A percentile compares a stretch with the other conserved stretches of the same genome.
Conservation (phyloP, 345 rosid species). For the Balakata baccata region DNA sequence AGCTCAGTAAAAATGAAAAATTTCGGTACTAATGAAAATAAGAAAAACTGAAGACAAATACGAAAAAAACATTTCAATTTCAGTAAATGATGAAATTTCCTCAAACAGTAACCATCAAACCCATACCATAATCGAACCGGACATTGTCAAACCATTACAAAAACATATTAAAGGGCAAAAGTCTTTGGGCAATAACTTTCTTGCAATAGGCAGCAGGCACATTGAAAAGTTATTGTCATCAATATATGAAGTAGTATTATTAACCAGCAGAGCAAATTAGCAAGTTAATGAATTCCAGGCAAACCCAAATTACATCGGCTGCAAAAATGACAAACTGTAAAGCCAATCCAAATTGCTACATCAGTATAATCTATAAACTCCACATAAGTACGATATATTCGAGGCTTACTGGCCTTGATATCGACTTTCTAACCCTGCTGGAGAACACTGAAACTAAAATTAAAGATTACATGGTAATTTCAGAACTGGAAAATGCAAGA, state of each 20-base stretch:
- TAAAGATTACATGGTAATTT: neutral
- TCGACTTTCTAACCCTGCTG: neutral
- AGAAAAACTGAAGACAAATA: too few species aligned
- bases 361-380: neutral
- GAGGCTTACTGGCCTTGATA: neutral
- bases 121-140: too few species aligned
- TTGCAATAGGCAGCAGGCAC: too few species aligned
- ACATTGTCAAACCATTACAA: too few species aligned
- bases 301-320: constrained; percentile 4
- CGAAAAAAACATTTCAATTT: too few species aligned
- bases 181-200: too few species aligned
- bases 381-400: neutral
- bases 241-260: neutral
- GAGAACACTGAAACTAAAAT: constrained; percentile 1
- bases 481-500: neutral
- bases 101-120: too few species aligned
- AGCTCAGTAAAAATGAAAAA: too few species aligned
- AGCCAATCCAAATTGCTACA: neutral
- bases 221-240: too few species aligned
- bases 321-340: neutral
- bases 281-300: neutral
- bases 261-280: neutral
- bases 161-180: too few species aligned
- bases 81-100: too few species aligned
- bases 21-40: too few species aligned